Evolutionary conservation across 1,284 basidiomycete genomes (phyloP), one percentile per base, ranked within the genome.

Genomic region (Cryptococcus sp.): DNA sequence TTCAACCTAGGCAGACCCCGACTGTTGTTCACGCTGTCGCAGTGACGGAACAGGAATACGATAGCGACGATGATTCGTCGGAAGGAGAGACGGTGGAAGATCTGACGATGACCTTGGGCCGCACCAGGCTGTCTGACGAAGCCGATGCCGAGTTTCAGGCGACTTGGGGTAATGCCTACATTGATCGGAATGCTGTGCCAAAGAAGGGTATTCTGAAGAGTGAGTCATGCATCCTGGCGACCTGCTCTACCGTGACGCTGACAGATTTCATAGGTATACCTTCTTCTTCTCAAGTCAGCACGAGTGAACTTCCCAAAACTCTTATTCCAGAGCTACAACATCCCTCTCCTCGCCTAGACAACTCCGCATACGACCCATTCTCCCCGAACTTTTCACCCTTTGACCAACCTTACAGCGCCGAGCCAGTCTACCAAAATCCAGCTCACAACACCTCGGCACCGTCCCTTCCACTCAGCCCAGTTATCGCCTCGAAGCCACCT

Each of bases 151-250:
- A 87, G 65, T 88, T 82, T 74, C 83, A 75, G 72, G 66, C 75
- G 62, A 54, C 83, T 82, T 62, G 86, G 88, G 71, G 79, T 86
- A 57, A 84, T 85, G 63, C 81, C 83, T 68, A 89, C 83, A 76
- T 78, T 84, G 52, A 91, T 87, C 79, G 81, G 80, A 77, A 82
- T 80, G 63, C 83, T 80, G 72, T 78, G 66, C 92, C 94, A 7
- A 81, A 86, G 46, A 90, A 85, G 77, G 89, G 93, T 39, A 97
- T 98, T 64, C 80, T 98, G 63, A 97, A 96, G 83, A 81, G 93
- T 93, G 71, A 71, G 87, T 83, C 4, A 11, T 29, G 7, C 29
- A 34, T 34, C 29, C 13, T 10, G 29, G 29, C 8, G 8, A 34
- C 8, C 29, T 10, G 8, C 37, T 26, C 15, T 44, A 34, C 10